phyloP scores from a whole-genome alignment of 108 stramenopile species.

The Cyclostephanos invisitatus region DNA sequence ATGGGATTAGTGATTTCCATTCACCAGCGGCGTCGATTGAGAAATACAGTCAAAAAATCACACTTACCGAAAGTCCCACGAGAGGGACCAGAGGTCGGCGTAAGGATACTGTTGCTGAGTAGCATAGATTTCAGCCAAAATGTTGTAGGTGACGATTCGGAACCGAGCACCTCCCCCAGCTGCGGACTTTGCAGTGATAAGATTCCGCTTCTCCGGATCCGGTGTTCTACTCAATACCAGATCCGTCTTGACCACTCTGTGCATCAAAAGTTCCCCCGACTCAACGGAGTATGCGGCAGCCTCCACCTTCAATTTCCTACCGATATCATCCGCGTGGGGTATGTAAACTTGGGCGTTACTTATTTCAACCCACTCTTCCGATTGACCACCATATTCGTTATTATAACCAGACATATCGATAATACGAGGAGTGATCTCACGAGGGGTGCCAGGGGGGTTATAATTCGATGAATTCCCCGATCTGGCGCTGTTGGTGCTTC shows the following conservation, averaged over 20 bases:
- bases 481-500: conserved; percentile 23
- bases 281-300: conserved; percentile 80
- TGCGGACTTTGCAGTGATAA: conserved; percentile 70
- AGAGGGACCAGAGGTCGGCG: conserved; percentile 95
- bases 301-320: conserved; percentile 81
- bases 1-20: not conserved
- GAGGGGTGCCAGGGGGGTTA: conserved; percentile 56
- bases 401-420: conserved; percentile 37
- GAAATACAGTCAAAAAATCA: conserved; percentile 2
- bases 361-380: conserved; percentile 78
- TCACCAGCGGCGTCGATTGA: not conserved
- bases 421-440: conserved; percentile 58
- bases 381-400: conserved; percentile 43
- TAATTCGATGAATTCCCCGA: conserved; percentile 31
- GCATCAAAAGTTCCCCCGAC: conserved; percentile 85
- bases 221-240: conserved; percentile 80
- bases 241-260: conserved; percentile 86
- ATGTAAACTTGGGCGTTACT: conserved; percentile 78
- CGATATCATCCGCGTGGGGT: conserved; percentile 75
- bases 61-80: conserved; percentile 88
- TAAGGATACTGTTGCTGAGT: conserved; percentile 98
- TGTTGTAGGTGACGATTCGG: conserved; percentile 94
- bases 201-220: conserved; percentile 75
- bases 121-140: conserved; percentile 98
- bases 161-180: conserved; percentile 79